Conservation (phyloP, 2,329 filamentous ascomycete genomes). For the Eurotiales sp. region DNA sequence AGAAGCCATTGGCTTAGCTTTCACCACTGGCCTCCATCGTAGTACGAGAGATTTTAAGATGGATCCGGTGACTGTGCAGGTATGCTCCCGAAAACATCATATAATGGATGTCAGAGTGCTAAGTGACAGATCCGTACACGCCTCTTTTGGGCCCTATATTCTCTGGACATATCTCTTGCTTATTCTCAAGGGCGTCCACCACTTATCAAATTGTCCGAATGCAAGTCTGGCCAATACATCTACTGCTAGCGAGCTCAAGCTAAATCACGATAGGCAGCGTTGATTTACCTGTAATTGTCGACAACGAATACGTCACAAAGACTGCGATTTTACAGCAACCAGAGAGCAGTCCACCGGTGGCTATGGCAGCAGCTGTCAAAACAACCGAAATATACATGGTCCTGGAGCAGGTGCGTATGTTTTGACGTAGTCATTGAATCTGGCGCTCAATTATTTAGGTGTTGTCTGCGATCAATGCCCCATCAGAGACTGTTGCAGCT, state of each 20-base stretch:
- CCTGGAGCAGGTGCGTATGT: not conserved
- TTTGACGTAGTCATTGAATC: not conserved
- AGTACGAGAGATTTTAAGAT: constrained; percentile 5
- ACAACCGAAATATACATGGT: constrained; percentile 3
- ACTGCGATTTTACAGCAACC: not conserved
- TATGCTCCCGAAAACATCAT: too few relatives aligned
- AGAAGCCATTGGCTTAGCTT: constrained; percentile 1
- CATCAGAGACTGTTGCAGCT: constrained; percentile 1
- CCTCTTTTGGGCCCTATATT: constrained; percentile 6
- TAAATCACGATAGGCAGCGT: not conserved
- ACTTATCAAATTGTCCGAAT: constrained; percentile 1
- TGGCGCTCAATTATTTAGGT: not conserved
- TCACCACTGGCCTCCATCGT: constrained; percentile 3
- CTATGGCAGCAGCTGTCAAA: not conserved
- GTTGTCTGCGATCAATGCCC: constrained; percentile 1
- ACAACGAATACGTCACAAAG: constrained; percentile 3
- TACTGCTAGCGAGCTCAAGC: not conserved
- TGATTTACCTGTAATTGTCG: not conserved
- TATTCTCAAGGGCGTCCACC: constrained; percentile 1
- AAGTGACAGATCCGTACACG: constrained; percentile 1
- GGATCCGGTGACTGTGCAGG: constrained; percentile 3
- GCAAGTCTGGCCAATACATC: not conserved
- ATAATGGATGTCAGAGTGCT: too few relatives aligned
- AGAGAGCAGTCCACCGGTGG: not conserved
- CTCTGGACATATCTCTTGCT: constrained; percentile 1